A percentile compares a stretch with the other conserved stretches of the same genome.
Conservation (phyloP, 2,329 filamentous ascomycete species). For the Fusarium robinianum region DNA sequence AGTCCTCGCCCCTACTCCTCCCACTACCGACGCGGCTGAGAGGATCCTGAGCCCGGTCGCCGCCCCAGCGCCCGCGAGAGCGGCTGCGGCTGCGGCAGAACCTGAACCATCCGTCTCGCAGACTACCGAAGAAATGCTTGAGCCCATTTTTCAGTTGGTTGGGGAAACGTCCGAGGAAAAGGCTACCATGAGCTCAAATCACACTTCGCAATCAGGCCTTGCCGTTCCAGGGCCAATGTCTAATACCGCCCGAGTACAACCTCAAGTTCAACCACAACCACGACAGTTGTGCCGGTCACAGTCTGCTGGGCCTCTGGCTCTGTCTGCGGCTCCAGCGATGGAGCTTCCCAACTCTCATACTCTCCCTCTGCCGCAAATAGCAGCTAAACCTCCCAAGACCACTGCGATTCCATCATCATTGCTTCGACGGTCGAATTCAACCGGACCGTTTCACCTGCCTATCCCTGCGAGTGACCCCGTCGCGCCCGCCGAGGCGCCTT, state of each 20-base stretch:
- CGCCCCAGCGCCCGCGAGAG: conserved; percentile 15
- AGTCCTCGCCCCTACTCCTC: conserved; percentile 43
- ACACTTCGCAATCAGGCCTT: conserved; percentile 19
- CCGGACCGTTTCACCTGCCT: conserved; percentile 40
- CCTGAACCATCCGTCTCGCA: conserved; percentile 6
- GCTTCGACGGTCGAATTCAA: conserved; percentile 46
- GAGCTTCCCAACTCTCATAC: conserved; percentile 53
- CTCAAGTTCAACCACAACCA: conserved; percentile 23
- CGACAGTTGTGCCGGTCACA: conserved; percentile 44
- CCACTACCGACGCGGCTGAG: conserved; percentile 46
- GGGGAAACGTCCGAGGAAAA: conserved; percentile 24
- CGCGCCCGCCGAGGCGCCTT: conserved; percentile 30
- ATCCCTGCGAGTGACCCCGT: conserved; percentile 55
- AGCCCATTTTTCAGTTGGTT: conserved; percentile 28
- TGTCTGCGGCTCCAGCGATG: conserved; percentile 50
- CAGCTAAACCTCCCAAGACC: conserved; percentile 24
- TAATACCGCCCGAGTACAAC: conserved; percentile 1
- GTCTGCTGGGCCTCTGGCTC: conserved; percentile 44
- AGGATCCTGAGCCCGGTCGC: conserved; percentile 39
- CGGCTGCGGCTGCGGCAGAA: conserved; percentile 11
- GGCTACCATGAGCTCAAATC: conserved; percentile 27
- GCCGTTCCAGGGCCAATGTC: conserved; percentile 19
- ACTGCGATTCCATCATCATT: conserved; percentile 43
- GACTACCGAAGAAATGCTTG: conserved; percentile 12
- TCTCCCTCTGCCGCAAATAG: conserved; percentile 42